Base-by-base conservation (phyloP, 371 early-diverging fungal species). In the Basidiobolus meristosporus region DNA sequence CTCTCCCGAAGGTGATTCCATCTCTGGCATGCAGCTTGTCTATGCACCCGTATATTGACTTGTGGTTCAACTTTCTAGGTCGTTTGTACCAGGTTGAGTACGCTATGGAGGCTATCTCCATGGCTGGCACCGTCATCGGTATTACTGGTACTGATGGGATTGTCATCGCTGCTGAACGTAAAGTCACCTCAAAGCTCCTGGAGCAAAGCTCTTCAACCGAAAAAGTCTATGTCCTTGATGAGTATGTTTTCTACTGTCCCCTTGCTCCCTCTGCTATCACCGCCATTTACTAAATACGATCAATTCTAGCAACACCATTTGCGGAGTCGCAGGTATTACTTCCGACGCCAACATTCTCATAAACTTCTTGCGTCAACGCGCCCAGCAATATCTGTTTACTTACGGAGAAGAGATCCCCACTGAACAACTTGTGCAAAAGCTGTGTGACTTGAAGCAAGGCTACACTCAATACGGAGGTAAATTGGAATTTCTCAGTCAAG, bases 11-110 rank as follows among this genome's bases (percentile, higher is more conserved):
- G 97, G 96, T 88, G 72, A 38, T 38, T 36, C 33, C 17, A 16
- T 18, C 16, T 41, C 31, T 22, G 18, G 15, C 26, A 32, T 16
- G 16, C 15, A n/a, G 20, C 10, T 20, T 22, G 20, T 10, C 19
- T 0, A 29, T 21, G 7, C 15, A 1, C 43, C 43, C 17, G 14
- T 18, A 23, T 29, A 41, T 12, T 21, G 1, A 19, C 3, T 1
- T 11, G 6, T 23, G 2, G 14, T 18, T n/a, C 12, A 31, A 5
- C 11, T 18, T 26, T 22, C 22, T 60, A 90, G 99, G 99, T 43
- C 85, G 98, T 37, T 69, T 99, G 48, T 90, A 89, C 65, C 99
- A 99, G 63, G 98, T 98, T 46, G 98, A 99, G 63, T 98, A 98
- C 67, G 99, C 99, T 33, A 98, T 98, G 86, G 98, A 99, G 58